Evolutionary conservation across 306 rosid species (phyloP).

Genomic region (Acacia crassicarpa): DNA sequence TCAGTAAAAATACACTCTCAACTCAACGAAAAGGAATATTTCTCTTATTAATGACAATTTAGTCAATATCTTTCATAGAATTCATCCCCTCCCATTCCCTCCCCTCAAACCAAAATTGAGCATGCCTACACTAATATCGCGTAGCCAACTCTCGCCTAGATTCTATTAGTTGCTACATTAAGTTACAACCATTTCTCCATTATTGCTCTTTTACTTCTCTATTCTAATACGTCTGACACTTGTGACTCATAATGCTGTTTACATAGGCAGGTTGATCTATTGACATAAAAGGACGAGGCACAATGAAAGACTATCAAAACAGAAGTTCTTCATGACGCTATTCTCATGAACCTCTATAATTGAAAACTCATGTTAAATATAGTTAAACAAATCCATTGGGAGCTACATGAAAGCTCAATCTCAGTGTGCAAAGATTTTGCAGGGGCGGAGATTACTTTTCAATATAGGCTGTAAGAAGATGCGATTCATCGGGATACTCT

Average conservation of each 20-base stretch:
- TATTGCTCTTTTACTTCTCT: neutral
- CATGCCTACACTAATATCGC: neutral
- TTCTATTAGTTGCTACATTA: neutral
- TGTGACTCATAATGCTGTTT: neutral
- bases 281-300: neutral
- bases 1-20: no score
- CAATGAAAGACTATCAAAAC: neutral
- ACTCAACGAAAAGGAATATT: no score
- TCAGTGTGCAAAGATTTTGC: neutral
- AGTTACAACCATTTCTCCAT: neutral
- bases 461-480: neutral
- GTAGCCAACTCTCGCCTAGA: neutral
- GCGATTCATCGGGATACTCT: neutral
- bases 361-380: neutral
- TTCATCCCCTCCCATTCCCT: no score
- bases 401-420: neutral
- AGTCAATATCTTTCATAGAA: no score
- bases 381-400: neutral
- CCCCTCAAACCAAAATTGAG: no score
- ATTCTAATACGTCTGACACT: neutral
- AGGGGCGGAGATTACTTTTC: neutral
- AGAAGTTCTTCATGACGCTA: neutral
- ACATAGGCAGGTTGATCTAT: neutral
- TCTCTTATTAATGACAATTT: no score
- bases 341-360: neutral